Percentiles rank a stretch among this genome's conserved stretches.
These are phyloP conservation scores for Elaeis guineensis DNA, from an alignment of 176 grass and related monocot species.

Conservation along the genomic window DNA sequence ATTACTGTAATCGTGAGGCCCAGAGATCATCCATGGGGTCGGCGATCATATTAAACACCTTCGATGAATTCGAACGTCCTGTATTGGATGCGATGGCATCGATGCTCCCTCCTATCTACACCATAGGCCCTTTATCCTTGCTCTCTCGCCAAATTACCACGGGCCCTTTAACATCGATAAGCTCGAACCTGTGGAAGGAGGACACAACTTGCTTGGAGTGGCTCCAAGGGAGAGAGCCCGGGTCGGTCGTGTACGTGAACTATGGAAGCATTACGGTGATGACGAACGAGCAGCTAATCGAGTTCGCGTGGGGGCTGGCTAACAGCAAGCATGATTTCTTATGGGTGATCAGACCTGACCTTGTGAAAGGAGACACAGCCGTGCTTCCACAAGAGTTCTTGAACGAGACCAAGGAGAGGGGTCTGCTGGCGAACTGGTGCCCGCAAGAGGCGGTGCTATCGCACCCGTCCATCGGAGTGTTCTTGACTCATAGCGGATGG, in stretches of 20 bases:
- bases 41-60: no score
- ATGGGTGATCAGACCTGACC: constrained; percentile 43
- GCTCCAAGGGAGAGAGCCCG: constrained; percentile 12
- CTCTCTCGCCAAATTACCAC: neutral
- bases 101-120: no score
- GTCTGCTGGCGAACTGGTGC: constrained; percentile 34
- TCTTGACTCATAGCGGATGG: constrained; percentile 14
- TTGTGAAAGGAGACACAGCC: constrained; percentile 20
- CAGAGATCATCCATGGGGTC: no score
- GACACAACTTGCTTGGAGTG: constrained; percentile 7
- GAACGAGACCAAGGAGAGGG: constrained; percentile 2
- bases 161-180: neutral
- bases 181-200: neutral
- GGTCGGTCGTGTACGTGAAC: constrained; percentile 47
- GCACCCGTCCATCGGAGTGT: constrained; percentile 16
- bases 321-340: constrained; percentile 32
- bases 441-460: constrained; percentile 36
- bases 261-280: constrained; percentile 54
- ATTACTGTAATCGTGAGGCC: no score
- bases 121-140: neutral
- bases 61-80: no score
- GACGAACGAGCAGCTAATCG: constrained; percentile 23
- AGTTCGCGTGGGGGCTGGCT: constrained; percentile 53
- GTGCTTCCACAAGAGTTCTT: constrained; percentile 19
- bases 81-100: no score